A percentile compares a stretch with the other conserved stretches of the same genome.
Conservation (phyloP, 768 basidiomycete species). For the Collybia sp. region DNA sequence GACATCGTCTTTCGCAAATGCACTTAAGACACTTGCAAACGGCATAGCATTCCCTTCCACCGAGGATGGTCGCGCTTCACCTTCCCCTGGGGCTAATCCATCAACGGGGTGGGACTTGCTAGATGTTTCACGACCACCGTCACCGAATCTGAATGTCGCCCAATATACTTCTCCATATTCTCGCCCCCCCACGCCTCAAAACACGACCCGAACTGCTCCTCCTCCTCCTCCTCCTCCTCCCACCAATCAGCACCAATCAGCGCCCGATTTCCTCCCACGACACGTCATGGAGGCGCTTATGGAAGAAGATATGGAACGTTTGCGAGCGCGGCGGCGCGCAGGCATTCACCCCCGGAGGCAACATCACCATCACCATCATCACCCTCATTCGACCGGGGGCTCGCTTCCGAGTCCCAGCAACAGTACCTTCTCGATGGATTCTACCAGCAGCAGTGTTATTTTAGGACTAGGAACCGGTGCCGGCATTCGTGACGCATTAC, state of each 20-base stretch:
- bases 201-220: constrained; percentile 19
- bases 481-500: constrained; percentile 80
- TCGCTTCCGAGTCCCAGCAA: constrained; percentile 64
- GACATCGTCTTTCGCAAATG: constrained; percentile 78
- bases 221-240: constrained; percentile 26
- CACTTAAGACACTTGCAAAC: constrained; percentile 64
- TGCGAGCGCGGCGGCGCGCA: constrained; percentile 61
- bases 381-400: constrained; percentile 26
- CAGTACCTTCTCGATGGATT: constrained; percentile 77
- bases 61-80: constrained; percentile 46
- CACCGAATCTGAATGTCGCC: constrained; percentile 74
- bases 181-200: constrained; percentile 39
- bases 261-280: constrained; percentile 55
- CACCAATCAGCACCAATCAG: constrained; percentile 8
- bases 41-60: constrained; percentile 64
- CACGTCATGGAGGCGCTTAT: constrained; percentile 87
- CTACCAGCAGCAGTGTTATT: constrained; percentile 60
- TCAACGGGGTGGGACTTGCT: constrained; percentile 20
- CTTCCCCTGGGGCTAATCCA: constrained; percentile 17
- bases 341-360: constrained; percentile 36
- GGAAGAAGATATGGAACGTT: constrained; percentile 92
- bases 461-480: constrained; percentile 76
- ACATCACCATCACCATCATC: constrained; percentile 29
- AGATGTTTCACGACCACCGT: constrained; percentile 64
- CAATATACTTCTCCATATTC: constrained; percentile 78